These are phyloP conservation scores for Fusarium compactum DNA, from an alignment of 2,329 filamentous ascomycete species.

Conservation along the genomic window DNA sequence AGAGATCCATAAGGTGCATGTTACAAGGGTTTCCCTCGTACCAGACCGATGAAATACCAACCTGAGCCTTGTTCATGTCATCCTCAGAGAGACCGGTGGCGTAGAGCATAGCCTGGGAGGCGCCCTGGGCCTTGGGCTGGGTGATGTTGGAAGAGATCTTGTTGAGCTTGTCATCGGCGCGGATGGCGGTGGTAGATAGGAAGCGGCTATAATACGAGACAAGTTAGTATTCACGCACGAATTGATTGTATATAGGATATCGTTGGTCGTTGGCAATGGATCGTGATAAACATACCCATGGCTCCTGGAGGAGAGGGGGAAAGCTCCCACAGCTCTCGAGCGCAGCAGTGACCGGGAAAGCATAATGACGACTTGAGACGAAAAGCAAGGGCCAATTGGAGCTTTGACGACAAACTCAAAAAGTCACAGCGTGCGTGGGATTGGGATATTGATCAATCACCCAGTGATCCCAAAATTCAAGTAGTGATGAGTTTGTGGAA, in stretches of 20 bases:
- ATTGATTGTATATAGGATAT: not conserved
- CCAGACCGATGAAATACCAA: conserved; percentile 98
- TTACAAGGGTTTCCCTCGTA: conserved; percentile 99
- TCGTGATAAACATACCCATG: conserved; percentile 44
- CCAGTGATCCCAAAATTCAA: conserved; percentile 17
- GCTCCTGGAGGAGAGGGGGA: conserved; percentile 40
- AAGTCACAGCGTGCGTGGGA: conserved; percentile 20
- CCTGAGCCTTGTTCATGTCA: conserved; percentile 96
- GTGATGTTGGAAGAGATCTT: conserved; percentile 87
- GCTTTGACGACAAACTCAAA: conserved; percentile 21
- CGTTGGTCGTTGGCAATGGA: not conserved
- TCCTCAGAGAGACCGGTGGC: conserved; percentile 87
- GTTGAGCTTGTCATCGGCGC: conserved; percentile 75
- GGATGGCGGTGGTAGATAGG: conserved; percentile 63
- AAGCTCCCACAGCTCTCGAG: conserved; percentile 48
- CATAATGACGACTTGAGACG: conserved; percentile 41
- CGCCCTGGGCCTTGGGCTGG: conserved; percentile 97
- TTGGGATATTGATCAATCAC: conserved; percentile 3
- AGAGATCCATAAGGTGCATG: conserved; percentile 96
- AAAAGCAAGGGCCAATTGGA: conserved; percentile 40
- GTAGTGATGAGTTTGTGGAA: conserved; percentile 31
- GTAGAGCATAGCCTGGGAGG: conserved; percentile 99
- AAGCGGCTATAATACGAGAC: conserved; percentile 56
- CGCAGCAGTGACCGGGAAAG: conserved; percentile 48
- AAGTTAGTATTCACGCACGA: conserved; percentile 7